Base-by-base conservation (phyloP, 176 grass and related monocot genomes). In the Oryza glumipatula region DNA sequence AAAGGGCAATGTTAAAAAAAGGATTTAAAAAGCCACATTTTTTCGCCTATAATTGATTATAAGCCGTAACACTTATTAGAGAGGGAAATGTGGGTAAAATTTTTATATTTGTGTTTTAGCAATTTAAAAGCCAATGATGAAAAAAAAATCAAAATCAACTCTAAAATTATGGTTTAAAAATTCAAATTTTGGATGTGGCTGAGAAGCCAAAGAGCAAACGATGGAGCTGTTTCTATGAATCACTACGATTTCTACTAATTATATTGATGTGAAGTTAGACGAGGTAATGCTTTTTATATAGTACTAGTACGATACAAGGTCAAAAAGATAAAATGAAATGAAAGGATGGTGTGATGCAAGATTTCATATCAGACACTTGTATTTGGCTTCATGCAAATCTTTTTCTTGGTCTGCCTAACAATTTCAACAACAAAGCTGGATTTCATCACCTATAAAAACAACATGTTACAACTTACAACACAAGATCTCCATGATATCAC, bases 11-110 rank as follows among this genome's bases (percentile, higher is more conserved):
- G 5, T 38, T 6, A 38, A 38, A 38, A 38, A 38, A 41, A 41
- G 36, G 5, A 2, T 41, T 41, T 8, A 41, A 41, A 41, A 41
- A 41, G 39, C 39, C 39, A 8, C 39, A 41, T 41, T 1, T 0
- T 41, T 41, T 41, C 1, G 6, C 7, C 7, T 41, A 41, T 41
- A 41, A 39, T 6, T 39, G 38, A 39, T 7, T 39, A 39, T 39
- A 39, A 39, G 36, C 0, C 36, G 4, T 38, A 6, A 1, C 36
- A 6, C 5, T 38, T 38, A 39, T 39, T 6, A 39, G 35, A 36
- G 35, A 36, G 0, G 0, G 7, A 39, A 39, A 39, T 39, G 0
- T 39, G 6, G 1, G 38, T 41, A 0, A 41, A 41, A 7, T 41
- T 41, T 41, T 41, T 41, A 38, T 1, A 41, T 41, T 8, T 41